Conservation (phyloP, 2,329 filamentous ascomycete genomes). For the Calonectria pseudoreteaudii region DNA sequence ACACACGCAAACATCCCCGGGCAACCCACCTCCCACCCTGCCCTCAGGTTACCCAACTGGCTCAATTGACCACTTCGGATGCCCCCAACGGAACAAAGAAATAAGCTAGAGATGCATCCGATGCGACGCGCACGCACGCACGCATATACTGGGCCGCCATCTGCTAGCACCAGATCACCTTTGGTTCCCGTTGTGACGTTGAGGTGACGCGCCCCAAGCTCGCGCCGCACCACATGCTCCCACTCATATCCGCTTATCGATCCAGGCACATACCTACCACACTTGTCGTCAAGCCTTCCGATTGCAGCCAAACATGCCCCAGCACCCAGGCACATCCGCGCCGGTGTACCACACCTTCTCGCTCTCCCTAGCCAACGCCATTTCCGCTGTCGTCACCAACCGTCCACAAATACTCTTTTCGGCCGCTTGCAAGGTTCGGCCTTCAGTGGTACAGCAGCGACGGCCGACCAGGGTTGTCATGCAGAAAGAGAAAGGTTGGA, state of each 20-base stretch:
- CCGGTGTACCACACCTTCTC: constrained; percentile 32
- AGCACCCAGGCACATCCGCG: constrained; percentile 15
- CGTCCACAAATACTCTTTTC: constrained; percentile 18
- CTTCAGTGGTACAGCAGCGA: constrained; percentile 4
- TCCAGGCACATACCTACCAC: constrained; percentile 8
- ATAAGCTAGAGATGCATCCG: constrained; percentile 5
- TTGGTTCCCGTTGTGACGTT: constrained; percentile 8
- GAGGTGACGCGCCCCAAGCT: constrained; percentile 6
- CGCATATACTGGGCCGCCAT: not conserved
- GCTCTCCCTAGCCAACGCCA: constrained; percentile 35
- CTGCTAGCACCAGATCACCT: not conserved
- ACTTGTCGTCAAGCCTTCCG: constrained; percentile 32
- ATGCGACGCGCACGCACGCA: not conserved
- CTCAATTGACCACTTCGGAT: not conserved
- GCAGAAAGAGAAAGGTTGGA: constrained; percentile 11
- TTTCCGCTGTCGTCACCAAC: constrained; percentile 40
- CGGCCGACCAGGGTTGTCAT: not conserved
- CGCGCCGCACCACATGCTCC: not conserved
- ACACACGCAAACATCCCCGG: constrained; percentile 10
- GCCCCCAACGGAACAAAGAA: not conserved
- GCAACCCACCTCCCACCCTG: constrained; percentile 4
- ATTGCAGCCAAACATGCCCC: constrained; percentile 20
- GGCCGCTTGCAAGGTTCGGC: constrained; percentile 4
- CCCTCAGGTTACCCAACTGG: not conserved
- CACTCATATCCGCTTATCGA: constrained; percentile 6